Percentiles rank a stretch among this genome's conserved stretches.
Evolutionary conservation across 768 basidiomycete species (phyloP).

Genomic region (Amanita rimosa): DNA sequence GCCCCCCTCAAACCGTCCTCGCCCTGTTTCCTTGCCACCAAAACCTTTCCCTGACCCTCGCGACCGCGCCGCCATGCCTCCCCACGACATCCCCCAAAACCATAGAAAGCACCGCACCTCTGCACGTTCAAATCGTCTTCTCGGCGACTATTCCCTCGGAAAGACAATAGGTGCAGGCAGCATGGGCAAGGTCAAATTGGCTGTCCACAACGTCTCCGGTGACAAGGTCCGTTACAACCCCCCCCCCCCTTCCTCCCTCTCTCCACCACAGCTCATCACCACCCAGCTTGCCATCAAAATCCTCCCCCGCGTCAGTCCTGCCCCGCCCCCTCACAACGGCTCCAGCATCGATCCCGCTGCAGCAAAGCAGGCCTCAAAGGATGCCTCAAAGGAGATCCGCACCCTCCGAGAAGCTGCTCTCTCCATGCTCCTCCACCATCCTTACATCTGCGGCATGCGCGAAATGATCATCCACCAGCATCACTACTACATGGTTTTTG

Average conservation of each 20-base stretch:
- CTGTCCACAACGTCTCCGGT: conserved; percentile 75
- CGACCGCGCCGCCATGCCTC: conserved; percentile 19
- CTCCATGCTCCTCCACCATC: conserved; percentile 93
- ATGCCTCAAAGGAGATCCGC: conserved; percentile 92
- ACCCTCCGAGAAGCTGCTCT: conserved; percentile 94
- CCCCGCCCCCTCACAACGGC: conserved; percentile 37
- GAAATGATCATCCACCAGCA: conserved; percentile 97
- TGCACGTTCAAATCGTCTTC: conserved; percentile 40
- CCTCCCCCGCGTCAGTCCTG: conserved; percentile 74
- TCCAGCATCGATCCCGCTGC: conserved; percentile 38
- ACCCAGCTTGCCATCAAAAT: conserved; percentile 95
- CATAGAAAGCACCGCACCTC: conserved; percentile 20
- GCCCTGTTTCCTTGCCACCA: conserved; percentile 67
- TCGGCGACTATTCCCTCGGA: conserved; percentile 92
- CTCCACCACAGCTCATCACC: not conserved
- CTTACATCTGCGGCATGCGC: conserved; percentile 98
- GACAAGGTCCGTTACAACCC: conserved; percentile 78
- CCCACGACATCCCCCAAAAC: conserved; percentile 17
- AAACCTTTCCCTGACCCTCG: conserved; percentile 33
- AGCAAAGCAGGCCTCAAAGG: conserved; percentile 75
- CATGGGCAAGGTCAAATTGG: conserved; percentile 99
- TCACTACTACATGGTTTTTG: conserved; percentile 99
- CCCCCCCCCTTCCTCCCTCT: conserved; percentile 7
- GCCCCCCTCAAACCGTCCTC: conserved; percentile 28
- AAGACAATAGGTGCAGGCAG: conserved; percentile 97